Conservation (phyloP, 345 rosid species). For the Dipteronia dyeriana region DNA sequence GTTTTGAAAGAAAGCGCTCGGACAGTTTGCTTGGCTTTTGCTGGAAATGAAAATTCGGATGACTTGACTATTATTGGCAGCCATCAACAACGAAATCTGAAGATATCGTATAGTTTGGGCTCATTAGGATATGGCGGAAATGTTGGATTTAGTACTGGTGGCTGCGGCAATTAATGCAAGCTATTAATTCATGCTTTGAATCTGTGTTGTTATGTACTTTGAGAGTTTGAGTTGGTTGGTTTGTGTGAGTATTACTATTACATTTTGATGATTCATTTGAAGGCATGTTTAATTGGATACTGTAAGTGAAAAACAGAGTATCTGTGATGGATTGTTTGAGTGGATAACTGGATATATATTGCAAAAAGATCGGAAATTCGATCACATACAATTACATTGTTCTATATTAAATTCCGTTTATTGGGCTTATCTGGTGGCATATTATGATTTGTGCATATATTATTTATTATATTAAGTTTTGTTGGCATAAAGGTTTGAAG, state of each 20-base stretch:
- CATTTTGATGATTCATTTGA: too few species aligned
- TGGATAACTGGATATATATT: too few species aligned
- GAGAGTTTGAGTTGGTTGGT: not conserved
- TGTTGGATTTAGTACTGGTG: not conserved
- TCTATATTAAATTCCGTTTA: too few species aligned
- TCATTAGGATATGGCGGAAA: not conserved
- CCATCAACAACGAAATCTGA: constrained; percentile 24
- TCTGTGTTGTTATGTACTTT: not conserved
- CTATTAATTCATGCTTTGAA: not conserved
- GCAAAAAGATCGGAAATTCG: too few species aligned
- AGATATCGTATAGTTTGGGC: constrained; percentile 9
- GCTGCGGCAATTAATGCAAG: not conserved
- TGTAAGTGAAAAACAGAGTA: too few species aligned
- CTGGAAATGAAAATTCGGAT: not conserved
- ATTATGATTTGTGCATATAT: too few species aligned
- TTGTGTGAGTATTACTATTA: not conserved
- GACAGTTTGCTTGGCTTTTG: constrained; percentile 34
- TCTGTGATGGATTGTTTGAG: too few species aligned
- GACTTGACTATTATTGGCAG: constrained; percentile 30
- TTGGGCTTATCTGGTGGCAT: too few species aligned
- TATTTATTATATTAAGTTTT: too few species aligned
- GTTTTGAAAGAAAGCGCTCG: not conserved
- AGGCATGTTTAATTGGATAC: too few species aligned
- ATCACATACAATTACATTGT: too few species aligned
- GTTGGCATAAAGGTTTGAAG: too few species aligned